phyloP scores from a whole-genome alignment of 805 yeast genomes.

The Wickerhamomyces bovis region DNA sequence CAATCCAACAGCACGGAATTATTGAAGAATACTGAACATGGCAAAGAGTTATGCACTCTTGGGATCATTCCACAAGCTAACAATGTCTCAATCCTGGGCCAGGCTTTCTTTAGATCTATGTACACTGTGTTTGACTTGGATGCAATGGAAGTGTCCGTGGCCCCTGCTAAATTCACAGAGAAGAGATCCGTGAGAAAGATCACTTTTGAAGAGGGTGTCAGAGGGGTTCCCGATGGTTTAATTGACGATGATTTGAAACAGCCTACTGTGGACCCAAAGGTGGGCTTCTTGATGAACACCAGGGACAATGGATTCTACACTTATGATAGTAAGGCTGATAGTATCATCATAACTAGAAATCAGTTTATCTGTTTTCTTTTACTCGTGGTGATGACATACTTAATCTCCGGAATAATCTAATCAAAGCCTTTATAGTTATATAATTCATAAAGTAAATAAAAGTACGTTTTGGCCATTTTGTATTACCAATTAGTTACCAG shows the following conservation, averaged over 20 bases:
- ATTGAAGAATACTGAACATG: neutral
- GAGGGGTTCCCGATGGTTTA: constrained; percentile 5
- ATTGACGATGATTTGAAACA: constrained; percentile 3
- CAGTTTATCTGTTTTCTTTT: too few relatives aligned
- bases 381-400: neutral
- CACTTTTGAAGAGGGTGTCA: constrained; percentile 1
- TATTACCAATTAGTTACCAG: too few relatives aligned
- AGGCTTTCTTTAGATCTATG: constrained; percentile 14
- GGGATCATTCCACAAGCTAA: constrained; percentile 8
- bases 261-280: constrained; percentile 7
- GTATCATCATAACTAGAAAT: neutral
- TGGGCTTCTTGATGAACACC: constrained; percentile 15
- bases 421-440: too few relatives aligned
- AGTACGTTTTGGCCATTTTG: too few relatives aligned
- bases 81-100: constrained; percentile 15
- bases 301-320: constrained; percentile 10
- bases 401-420: neutral
- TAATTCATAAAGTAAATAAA: too few relatives aligned
- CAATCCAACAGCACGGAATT: neutral
- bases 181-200: constrained; percentile 6
- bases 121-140: constrained; percentile 23
- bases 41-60: constrained; percentile 10
- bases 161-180: constrained; percentile 15
- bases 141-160: constrained; percentile 18
- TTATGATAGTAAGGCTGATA: constrained; percentile 1